A percentile compares a stretch with the other conserved stretches of the same genome.
Evolutionary conservation across 306 rosid genomes (phyloP).

Genomic region (Quercus berberidifolia): DNA sequence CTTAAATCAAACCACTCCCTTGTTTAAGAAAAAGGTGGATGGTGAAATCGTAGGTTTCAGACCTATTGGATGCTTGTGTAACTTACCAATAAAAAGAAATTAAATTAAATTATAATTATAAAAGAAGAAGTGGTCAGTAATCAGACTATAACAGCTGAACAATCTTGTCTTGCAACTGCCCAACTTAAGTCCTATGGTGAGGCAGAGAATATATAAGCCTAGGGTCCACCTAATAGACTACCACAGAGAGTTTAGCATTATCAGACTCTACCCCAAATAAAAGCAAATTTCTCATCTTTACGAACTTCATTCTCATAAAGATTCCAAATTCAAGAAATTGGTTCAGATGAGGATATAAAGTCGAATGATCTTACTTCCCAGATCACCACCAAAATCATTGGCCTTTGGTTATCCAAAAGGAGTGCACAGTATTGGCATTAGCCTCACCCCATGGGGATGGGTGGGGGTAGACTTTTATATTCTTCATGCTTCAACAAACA

Average conservation of each 20-base stretch:
- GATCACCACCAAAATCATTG: background rate
- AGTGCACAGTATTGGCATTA: no score
- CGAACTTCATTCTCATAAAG: background rate
- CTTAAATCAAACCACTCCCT: background rate
- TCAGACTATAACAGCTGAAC: background rate
- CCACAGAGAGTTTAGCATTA: slow-evolving; percentile 9
- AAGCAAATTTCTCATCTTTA: background rate
- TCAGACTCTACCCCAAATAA: background rate
- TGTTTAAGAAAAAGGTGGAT: background rate
- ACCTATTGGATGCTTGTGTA: background rate
- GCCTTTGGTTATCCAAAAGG: no score
- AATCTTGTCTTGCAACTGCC: background rate
- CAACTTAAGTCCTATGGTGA: background rate
- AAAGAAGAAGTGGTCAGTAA: background rate
- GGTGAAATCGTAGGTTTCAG: background rate
- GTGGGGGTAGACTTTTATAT: no score
- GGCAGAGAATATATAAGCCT: background rate
- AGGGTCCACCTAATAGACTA: background rate
- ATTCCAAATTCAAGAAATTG: background rate
- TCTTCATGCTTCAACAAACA: no score
- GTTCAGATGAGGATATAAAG: background rate
- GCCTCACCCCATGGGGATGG: no score
- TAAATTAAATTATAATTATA: background rate
- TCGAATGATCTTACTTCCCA: background rate
- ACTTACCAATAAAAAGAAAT: background rate